Percentiles rank a stretch among this genome's conserved stretches.
phyloP scores from a whole-genome alignment of 2,329 filamentous ascomycete genomes.

The Trichophyton verrucosum region DNA sequence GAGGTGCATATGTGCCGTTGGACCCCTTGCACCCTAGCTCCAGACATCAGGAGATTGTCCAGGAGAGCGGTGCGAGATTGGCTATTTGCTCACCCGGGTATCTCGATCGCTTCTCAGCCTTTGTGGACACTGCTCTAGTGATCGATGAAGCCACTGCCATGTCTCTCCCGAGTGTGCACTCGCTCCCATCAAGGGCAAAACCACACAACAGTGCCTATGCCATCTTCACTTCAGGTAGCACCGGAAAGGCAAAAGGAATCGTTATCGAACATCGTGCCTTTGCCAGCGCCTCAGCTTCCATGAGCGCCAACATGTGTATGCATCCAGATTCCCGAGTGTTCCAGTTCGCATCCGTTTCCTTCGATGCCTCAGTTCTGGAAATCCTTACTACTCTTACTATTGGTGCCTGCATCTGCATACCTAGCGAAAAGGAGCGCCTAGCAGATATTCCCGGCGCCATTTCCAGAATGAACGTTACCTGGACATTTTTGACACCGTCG shows the following conservation, averaged over 20 bases:
- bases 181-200: slow-evolving; percentile 14
- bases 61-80: slow-evolving; percentile 9
- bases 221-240: slow-evolving; percentile 78
- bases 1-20: slow-evolving; percentile 65
- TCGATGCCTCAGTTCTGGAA: slow-evolving; percentile 79
- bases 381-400: slow-evolving; percentile 73
- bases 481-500: slow-evolving; percentile 74
- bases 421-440: slow-evolving; percentile 60
- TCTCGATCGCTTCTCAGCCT: slow-evolving; percentile 14
- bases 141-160: slow-evolving; percentile 45
- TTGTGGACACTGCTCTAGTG: slow-evolving; percentile 29
- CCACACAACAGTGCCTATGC: slow-evolving; percentile 50
- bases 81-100: slow-evolving; percentile 11
- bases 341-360: slow-evolving; percentile 72
- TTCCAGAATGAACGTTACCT: slow-evolving; percentile 52
- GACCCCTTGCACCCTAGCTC: slow-evolving; percentile 41
- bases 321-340: slow-evolving; percentile 52
- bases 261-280: slow-evolving; percentile 65
- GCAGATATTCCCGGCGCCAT: slow-evolving; percentile 58
- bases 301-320: slow-evolving; percentile 35
- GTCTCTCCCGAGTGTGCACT: slow-evolving; percentile 30
- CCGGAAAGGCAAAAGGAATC: slow-evolving; percentile 67
- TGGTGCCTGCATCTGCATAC: slow-evolving; percentile 67
- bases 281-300: slow-evolving; percentile 47
- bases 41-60: slow-evolving; percentile 11